Evolutionary conservation across 75 land plant genomes (phyloP).

Genomic region (Pseudotsuga menziesii): DNA sequence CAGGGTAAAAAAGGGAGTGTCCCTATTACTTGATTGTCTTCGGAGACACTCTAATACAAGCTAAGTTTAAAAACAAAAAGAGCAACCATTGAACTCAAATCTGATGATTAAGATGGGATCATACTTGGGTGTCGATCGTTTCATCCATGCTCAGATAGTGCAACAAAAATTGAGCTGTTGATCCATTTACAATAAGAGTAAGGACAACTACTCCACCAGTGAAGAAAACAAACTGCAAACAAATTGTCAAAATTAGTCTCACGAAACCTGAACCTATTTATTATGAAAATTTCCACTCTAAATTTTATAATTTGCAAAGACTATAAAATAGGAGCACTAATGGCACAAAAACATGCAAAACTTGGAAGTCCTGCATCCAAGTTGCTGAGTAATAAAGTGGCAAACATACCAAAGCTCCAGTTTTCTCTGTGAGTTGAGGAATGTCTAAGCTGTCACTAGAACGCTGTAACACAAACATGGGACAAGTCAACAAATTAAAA

Average conservation of each 20-base stretch:
- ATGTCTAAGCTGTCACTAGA: not conserved
- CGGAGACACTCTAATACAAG: not conserved
- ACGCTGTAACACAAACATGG: not conserved
- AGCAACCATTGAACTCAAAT: not conserved
- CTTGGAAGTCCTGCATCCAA: not conserved
- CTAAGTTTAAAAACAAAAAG: not conserved
- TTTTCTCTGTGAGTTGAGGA: constrained; percentile 1
- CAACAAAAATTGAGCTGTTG: constrained; percentile 84
- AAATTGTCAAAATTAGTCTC: not conserved
- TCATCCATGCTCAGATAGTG: constrained; percentile 60
- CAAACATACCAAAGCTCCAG: constrained; percentile 8
- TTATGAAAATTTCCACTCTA: not conserved
- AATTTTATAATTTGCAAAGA: not conserved
- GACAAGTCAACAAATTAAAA: no score
- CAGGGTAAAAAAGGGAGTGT: not conserved
- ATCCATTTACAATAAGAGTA: constrained; percentile 85
- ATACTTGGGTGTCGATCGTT: constrained; percentile 60
- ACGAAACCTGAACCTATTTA: not conserved
- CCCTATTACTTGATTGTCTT: not conserved
- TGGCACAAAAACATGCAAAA: not conserved
- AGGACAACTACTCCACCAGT: constrained; percentile 95
- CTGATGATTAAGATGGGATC: not conserved
- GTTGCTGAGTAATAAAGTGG: not conserved
- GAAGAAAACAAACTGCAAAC: constrained; percentile 80
- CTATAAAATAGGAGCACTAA: not conserved